Conservation (phyloP, 495 filamentous ascomycete genomes). For the Parathielavia appendiculata region DNA sequence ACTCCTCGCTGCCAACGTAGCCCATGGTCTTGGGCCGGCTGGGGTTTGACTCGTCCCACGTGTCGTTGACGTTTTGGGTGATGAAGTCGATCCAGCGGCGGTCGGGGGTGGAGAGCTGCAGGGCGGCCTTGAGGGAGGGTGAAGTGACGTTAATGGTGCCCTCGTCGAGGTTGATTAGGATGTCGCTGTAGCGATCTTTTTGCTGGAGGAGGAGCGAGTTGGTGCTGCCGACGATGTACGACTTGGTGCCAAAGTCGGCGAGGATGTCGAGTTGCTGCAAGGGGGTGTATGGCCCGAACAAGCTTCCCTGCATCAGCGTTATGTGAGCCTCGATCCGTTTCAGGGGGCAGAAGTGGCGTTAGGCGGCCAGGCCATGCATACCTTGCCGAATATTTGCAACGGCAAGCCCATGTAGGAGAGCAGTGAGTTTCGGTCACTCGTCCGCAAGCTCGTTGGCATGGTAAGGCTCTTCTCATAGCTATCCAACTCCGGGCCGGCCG, state of each 20-base stretch:
- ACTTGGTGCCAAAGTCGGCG: conserved; percentile 91
- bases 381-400: conserved; percentile 92
- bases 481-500: conserved; percentile 84
- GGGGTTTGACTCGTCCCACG: conserved; percentile 91
- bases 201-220: conserved; percentile 92
- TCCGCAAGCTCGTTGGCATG: conserved; percentile 79
- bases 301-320: conserved; percentile 60
- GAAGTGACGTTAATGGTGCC: conserved; percentile 78
- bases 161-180: conserved; percentile 94
- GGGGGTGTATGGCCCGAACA: conserved; percentile 96
- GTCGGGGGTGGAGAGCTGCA: conserved; percentile 80
- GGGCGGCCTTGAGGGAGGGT: conserved; percentile 65
- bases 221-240: conserved; percentile 94
- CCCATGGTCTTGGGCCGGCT: conserved; percentile 85
- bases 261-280: conserved; percentile 92
- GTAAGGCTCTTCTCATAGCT: conserved; percentile 68
- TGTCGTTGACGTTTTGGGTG: conserved; percentile 87
- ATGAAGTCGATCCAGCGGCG: conserved; percentile 95
- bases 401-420: conserved; percentile 92
- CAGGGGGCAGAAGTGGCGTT: neutral
- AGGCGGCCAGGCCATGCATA: conserved; percentile 24
- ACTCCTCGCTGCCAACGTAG: conserved; percentile 95
- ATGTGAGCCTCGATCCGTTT: neutral
- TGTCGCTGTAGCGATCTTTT: conserved; percentile 94
- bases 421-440: conserved; percentile 85